Conservation (phyloP, 495 filamentous ascomycete genomes). For the Astrocystis sublimbata region DNA sequence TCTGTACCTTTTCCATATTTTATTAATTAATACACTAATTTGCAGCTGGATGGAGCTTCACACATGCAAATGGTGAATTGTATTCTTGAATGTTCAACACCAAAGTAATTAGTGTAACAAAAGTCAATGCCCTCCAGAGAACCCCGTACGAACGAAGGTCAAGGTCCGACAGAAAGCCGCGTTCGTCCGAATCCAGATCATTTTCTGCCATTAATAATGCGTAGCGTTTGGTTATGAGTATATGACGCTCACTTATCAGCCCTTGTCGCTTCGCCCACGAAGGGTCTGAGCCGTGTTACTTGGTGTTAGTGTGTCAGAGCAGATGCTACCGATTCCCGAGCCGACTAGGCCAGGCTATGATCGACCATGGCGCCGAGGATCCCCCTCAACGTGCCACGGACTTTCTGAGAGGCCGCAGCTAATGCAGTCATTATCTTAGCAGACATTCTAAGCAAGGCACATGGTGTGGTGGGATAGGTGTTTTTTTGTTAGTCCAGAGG, state of each 20-base stretch:
- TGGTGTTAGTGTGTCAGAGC: not conserved
- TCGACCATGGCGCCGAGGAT: not conserved
- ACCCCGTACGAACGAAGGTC: not conserved
- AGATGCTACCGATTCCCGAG: constrained; percentile 1
- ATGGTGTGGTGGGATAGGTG: not conserved
- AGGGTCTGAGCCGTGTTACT: not conserved
- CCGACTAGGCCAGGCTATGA: not conserved
- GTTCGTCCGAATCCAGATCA: not conserved
- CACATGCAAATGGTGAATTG: no score
- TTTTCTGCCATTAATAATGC: not conserved
- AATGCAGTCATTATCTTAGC: not conserved
- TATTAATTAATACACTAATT: no score
- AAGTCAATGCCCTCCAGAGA: no score
- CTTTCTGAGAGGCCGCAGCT: not conserved
- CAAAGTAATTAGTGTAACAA: no score
- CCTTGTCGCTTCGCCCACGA: not conserved
- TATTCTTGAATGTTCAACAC: no score
- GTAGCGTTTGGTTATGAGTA: not conserved
- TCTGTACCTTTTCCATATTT: constrained; percentile 11
- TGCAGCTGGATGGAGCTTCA: no score
- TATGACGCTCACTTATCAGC: not conserved
- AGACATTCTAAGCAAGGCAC: not conserved
- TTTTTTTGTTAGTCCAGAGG: not conserved
- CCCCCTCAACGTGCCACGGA: not conserved
- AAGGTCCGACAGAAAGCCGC: not conserved